phyloP scores from a whole-genome alignment of 768 basidiomycete species.

The Phlebiopsis gigantea region DNA sequence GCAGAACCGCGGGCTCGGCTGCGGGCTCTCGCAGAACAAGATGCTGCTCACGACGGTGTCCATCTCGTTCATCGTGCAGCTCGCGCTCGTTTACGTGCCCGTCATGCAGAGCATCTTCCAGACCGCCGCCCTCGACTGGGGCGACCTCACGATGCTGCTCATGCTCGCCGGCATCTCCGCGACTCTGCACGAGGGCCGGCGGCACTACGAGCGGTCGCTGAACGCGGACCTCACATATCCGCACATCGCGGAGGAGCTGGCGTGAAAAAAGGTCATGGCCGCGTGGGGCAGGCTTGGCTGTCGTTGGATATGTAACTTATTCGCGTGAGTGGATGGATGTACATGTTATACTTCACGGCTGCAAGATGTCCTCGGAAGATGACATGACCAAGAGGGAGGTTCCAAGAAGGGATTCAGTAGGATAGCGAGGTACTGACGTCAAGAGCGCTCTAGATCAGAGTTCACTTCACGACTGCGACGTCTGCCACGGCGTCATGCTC shows the following conservation, averaged over 20 bases:
- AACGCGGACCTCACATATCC: slow-evolving; percentile 49
- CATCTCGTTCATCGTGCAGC: slow-evolving; percentile 78
- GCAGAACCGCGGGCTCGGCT: slow-evolving; percentile 89
- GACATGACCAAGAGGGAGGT: too few relatives aligned
- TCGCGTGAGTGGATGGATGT: too few relatives aligned
- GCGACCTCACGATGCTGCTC: slow-evolving; percentile 70
- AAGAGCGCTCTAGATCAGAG: too few relatives aligned
- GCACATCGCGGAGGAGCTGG: slow-evolving; percentile 54
- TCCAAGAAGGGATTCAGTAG: background rate
- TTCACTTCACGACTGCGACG: too few relatives aligned
- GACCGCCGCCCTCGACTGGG: slow-evolving; percentile 68
- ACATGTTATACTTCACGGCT: too few relatives aligned
- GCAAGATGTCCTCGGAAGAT: too few relatives aligned
- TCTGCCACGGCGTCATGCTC: background rate
- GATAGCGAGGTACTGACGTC: background rate
- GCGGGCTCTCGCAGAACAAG: slow-evolving; percentile 76
- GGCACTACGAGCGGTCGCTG: slow-evolving; percentile 67
- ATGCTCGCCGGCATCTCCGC: slow-evolving; percentile 62
- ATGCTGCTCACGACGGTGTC: slow-evolving; percentile 90
- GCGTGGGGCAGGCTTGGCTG: background rate
- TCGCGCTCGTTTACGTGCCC: slow-evolving; percentile 85
- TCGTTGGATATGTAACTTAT: background rate
- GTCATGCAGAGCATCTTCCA: slow-evolving; percentile 92
- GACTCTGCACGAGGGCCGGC: slow-evolving; percentile 68
- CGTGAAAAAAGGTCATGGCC: slow-evolving; percentile 27